Evolutionary conservation across 1,284 basidiomycete species (phyloP), one percentile per base, ranked within the genome.

Genomic region (Trametes polyzona): DNA sequence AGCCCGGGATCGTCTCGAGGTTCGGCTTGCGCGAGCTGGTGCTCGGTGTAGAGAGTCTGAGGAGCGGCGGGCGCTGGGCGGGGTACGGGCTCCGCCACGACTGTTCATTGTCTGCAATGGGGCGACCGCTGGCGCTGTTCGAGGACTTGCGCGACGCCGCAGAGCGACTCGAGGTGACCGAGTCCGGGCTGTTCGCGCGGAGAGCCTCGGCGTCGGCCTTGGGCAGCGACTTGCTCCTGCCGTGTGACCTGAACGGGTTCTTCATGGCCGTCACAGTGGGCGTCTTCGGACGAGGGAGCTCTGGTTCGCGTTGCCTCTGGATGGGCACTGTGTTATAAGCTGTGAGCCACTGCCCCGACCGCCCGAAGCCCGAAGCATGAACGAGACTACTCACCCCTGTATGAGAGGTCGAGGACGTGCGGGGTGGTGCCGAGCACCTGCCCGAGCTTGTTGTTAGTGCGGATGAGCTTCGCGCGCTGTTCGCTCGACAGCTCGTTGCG

Each of bases 351-450:
- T 7, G 16, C n/a, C n/a, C n/a, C n/a, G n/a, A n/a, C n/a, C n/a
- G n/a, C n/a, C n/a, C n/a, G n/a, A 10, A 23, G 21, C 14, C 41
- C 17, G 29, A 12, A 37, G 19, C 11, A 6, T 16, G 12, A 29
- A 4, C 12, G n/a, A 11, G n/a, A 32, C 11, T 17, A 40, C 53
- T 48, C 48, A 61, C 57, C 42, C 36, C 59, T 35, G 50, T 65
- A 57, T 10, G 63, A 47, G 41, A 56, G 37, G 47, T 88, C 85
- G n/a, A 84, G 56, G 29, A 87, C 73, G 58, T 79, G 82, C 7
- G 87, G 87, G 7, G 84, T 82, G 29, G 77, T 75, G 14, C 87
- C 87, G 8, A 88, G 73, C 26, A 88, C 69, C 43, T 80, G 79
- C 36, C 79, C 79, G 16, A 89, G 78, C 71, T 88, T 88, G 61